Base-by-base conservation (phyloP, 176 grass and related monocot species). In the Eleusine coracana region DNA sequence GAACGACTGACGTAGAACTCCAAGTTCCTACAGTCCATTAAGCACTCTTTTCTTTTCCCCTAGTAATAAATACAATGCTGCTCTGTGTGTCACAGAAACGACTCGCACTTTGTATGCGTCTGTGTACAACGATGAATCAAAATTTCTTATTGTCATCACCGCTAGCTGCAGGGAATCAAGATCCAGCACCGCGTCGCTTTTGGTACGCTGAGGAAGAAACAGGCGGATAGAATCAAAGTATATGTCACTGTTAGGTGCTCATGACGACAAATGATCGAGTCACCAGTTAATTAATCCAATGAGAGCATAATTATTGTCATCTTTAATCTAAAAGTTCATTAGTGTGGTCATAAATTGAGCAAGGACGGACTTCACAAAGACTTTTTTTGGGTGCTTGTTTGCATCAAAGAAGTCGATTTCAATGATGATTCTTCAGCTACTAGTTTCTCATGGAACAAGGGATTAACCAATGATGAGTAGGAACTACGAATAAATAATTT, bases 51-150 rank as follows among this genome's bases (percentile, higher is more conserved):
- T 58, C 5, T 56, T 46, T 37, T n/a, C 9, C 36, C 23, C 50
- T 3, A 42, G 40, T 5, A 42, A 42, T 42, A 52, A 36, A 28
- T 52, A 20, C 1, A 27, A 21, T 27, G 3, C 25, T 72, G 73
- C 45, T 2, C 20, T 50, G 61, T 74, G 27, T 50, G 61, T 74
- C 75, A 74, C 48, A 55, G 79, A 73, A 88, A 84, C 6, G 58
- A 70, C 40, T 59, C 7, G 59, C 80, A 84, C 68, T 38, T 38
- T 70, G 14, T 5, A 6, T 5, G 10, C 48, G 48, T 50, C 15
- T 15, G 48, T 50, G 12, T 50, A 15, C 11, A 15, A 3, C 14
- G 46, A 15, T 15, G 48, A 50, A 15, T 15, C 15, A 50, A 42
- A 42, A 42, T 42, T 42, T 42, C 31, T 34, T 45, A 10, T 45